A percentile compares a stretch with the other conserved stretches of the same genome.
These are phyloP conservation scores for Ajuga reptans DNA, from an alignment of 305 asterid species.

Conservation along the genomic window DNA sequence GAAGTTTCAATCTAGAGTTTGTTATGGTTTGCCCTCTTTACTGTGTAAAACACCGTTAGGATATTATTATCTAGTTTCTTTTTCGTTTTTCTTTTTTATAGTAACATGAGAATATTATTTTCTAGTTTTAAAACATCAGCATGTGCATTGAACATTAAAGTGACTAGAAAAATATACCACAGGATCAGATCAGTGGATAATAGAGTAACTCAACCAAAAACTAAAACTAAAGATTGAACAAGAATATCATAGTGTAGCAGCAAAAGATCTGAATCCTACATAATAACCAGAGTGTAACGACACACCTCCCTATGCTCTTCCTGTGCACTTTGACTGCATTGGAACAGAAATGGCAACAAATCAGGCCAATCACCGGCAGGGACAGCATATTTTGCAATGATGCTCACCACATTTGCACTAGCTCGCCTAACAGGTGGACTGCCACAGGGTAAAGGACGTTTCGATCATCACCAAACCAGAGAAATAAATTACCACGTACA, in stretches of 20 bases:
- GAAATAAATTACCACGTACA: background rate
- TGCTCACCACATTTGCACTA: slow-evolving; percentile 94
- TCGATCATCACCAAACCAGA: background rate
- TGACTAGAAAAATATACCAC: background rate
- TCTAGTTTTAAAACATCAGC: slow-evolving; percentile 2
- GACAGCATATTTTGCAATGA: slow-evolving; percentile 90
- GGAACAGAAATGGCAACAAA: slow-evolving; percentile 84
- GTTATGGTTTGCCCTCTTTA: background rate
- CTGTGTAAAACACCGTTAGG: background rate
- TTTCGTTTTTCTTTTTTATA: no score
- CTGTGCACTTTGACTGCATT: slow-evolving; percentile 89
- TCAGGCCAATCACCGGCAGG: slow-evolving; percentile 99
- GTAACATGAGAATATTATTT: background rate
- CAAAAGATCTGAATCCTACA: background rate
- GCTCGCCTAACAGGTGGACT: slow-evolving; percentile 93
- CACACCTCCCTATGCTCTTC: slow-evolving; percentile 97
- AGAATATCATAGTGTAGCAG: background rate
- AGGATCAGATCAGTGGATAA: background rate
- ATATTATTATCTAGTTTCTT: background rate
- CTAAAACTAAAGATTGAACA: background rate
- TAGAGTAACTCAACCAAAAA: background rate
- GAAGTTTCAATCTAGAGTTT: background rate
- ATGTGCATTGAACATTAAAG: background rate
- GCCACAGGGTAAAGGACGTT: slow-evolving; percentile 23
- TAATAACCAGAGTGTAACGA: slow-evolving; percentile 7